A percentile compares a stretch with the other conserved stretches of the same genome.
phyloP scores from a whole-genome alignment of 2,329 filamentous ascomycete genomes.

The Penicillium sp. region DNA sequence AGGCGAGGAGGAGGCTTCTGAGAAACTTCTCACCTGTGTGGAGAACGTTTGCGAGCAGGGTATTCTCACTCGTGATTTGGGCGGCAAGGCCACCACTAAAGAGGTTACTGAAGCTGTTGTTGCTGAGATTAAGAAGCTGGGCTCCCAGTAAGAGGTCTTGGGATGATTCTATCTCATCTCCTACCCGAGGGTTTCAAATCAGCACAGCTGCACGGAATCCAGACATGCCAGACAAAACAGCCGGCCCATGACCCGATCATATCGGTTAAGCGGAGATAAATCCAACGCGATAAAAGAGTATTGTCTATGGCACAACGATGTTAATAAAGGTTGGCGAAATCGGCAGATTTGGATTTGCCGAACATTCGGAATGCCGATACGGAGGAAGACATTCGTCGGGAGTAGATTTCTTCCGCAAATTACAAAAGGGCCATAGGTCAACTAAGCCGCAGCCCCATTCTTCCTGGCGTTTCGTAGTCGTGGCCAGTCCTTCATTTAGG shows the following conservation, averaged over 20 bases:
- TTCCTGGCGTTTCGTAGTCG: not conserved
- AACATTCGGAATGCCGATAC: conserved; percentile 20
- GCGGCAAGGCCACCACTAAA: conserved; percentile 56
- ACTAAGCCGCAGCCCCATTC: conserved; percentile 4
- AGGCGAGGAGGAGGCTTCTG: conserved; percentile 58
- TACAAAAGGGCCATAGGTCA: conserved; percentile 12
- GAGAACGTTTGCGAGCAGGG: conserved; percentile 59
- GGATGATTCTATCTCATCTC: not conserved
- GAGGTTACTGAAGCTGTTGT: conserved; percentile 60
- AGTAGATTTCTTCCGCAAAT: conserved; percentile 14
- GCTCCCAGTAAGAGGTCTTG: conserved; percentile 8
- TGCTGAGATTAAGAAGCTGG: conserved; percentile 49
- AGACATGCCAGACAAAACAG: not conserved
- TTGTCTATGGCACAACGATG: too few species aligned
- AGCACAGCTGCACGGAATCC: too few species aligned
- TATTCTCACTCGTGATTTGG: conserved; percentile 59
- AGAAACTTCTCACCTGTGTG: conserved; percentile 57
- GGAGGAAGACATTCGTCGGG: conserved; percentile 15
- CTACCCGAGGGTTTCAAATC: too few species aligned
- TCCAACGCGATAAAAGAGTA: too few species aligned
- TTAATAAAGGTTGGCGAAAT: conserved; percentile 12
- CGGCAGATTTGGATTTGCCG: conserved; percentile 7
- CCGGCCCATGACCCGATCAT: not conserved
- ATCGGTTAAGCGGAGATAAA: not conserved
- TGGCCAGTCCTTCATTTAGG: not conserved